Evolutionary conservation across 495 filamentous ascomycete species (phyloP), one percentile per base, ranked within the genome.

Genomic region (Aspergillus heteromorphus): DNA sequence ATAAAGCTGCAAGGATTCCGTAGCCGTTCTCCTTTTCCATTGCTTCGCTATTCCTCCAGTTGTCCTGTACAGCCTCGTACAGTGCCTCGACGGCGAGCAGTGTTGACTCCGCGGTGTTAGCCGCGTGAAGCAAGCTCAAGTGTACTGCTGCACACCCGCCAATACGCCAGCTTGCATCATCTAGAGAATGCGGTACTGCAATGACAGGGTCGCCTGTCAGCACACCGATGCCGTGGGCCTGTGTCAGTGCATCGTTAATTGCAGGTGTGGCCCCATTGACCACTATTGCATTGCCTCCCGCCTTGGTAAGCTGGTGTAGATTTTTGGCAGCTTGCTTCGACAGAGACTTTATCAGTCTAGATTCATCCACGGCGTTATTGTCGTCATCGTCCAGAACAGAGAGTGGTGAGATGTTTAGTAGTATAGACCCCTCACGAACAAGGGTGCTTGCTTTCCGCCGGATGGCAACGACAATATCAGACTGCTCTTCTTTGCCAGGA

Each of bases 21-120:
- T 95, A 98, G 10, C 92, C 93, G 62, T 91, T 95, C 51, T 95
- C 92, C 64, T 84, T 84, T 69, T 98, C 93, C 90, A 98, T 95
- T 45, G 92, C 92, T 69, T 98, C 93, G 61, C 95, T 97, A 58
- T 97, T 97, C 59, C 93, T 83, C 93, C 93, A 98, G 65, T 86
- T 96, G 45, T 87, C 84, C 62, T 87, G 83, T 14, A 96, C 85
- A 49, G 86, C 86, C 63, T 87, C 83, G 56, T 96, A 90, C 40
- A 96, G 74, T 48, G 93, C 86, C 58, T 91, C 82, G 10, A 95
- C 85, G 3, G 91, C 85, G 34, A 87, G 79, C n/a, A 89, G 72
- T 31, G 89, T 79, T 27, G 79, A 82, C 40, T 88, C 80, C 9
- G 78, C 74, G n/a, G 81, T 86, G 14, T 75, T 73, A 17, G 95